Percentiles rank a stretch among this genome's conserved stretches.
phyloP scores from a whole-genome alignment of 1,139 yeast genomes.

The Hemisphaericaspora subhashii region DNA sequence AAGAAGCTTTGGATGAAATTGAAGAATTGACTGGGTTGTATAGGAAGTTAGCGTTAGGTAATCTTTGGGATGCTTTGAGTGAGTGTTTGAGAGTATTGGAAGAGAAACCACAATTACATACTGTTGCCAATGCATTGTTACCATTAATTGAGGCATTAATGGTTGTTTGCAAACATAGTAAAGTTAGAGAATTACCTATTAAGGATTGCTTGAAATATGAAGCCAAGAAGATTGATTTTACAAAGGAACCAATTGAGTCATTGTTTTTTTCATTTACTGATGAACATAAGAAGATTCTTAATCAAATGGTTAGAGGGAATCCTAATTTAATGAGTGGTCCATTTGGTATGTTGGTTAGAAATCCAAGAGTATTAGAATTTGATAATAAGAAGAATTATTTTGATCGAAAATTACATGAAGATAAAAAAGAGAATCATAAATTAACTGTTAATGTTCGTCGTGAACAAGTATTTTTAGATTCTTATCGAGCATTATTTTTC shows the following conservation, averaged over 20 bases:
- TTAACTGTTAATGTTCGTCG: conserved; percentile 73
- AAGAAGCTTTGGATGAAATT: conserved; percentile 27
- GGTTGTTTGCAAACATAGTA: conserved; percentile 92
- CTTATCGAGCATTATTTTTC: conserved; percentile 81
- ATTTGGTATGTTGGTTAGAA: conserved; percentile 83
- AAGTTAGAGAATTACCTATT: conserved; percentile 62
- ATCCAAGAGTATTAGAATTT: conserved; percentile 88
- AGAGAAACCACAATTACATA: conserved; percentile 46
- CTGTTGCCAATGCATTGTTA: conserved; percentile 77
- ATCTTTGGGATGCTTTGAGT: conserved; percentile 85
- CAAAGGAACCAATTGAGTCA: conserved; percentile 74
- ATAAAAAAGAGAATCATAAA: conserved; percentile 45
- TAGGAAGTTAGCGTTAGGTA: conserved; percentile 67
- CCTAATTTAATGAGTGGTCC: conserved; percentile 97
- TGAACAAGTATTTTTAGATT: conserved; percentile 89
- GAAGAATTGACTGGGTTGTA: conserved; percentile 62
- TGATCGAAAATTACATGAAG: conserved; percentile 64
- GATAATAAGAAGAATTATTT: conserved; percentile 91
- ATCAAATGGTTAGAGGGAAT: conserved; percentile 88
- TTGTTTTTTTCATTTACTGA: conserved; percentile 87
- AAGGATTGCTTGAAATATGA: conserved; percentile 59
- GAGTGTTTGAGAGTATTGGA: conserved; percentile 67
- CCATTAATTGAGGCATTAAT: conserved; percentile 90
- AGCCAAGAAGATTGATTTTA: conserved; percentile 61
- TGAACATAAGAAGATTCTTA: conserved; percentile 83